A percentile compares a stretch with the other conserved stretches of the same genome.
Conservation (phyloP, 2,329 filamentous ascomycete species). For the Aspergillus neoniger region DNA sequence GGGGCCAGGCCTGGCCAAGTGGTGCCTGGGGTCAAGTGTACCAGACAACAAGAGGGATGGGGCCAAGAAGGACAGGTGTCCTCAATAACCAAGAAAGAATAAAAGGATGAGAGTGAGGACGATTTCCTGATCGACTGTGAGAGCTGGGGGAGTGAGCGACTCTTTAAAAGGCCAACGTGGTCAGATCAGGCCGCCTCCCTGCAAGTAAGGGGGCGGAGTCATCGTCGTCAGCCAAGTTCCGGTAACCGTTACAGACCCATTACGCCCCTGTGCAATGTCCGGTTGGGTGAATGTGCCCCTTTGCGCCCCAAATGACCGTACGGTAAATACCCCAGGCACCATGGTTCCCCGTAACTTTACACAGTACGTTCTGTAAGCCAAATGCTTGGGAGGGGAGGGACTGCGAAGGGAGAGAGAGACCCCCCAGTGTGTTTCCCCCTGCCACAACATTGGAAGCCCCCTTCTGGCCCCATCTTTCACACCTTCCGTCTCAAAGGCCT, state of each 20-base stretch:
- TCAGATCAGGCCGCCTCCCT: conserved; percentile 26
- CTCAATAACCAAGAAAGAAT: conserved; percentile 22
- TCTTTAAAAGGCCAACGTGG: conserved; percentile 48
- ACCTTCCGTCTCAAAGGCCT: not conserved
- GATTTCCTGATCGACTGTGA: conserved; percentile 3
- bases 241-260: conserved; percentile 17
- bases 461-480: not conserved
- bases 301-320: not conserved
- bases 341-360: not conserved
- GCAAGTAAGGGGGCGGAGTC: conserved; percentile 23
- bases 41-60: conserved; percentile 21
- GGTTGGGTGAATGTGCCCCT: not conserved
- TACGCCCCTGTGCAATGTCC: not conserved
- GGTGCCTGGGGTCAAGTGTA: conserved; percentile 10
- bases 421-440: too few species aligned
- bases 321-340: not conserved
- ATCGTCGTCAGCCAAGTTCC: conserved; percentile 20
- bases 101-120: conserved; percentile 15
- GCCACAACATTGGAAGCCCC: not conserved
- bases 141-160: conserved; percentile 19
- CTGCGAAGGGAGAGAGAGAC: too few species aligned
- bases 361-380: not conserved
- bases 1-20: conserved; percentile 24
- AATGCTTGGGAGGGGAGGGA: not conserved
- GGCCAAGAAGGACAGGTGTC: conserved; percentile 39